Evolutionary conservation across 2,329 filamentous ascomycete genomes (phyloP).

Genomic region (Ophiostoma pallidulum): DNA sequence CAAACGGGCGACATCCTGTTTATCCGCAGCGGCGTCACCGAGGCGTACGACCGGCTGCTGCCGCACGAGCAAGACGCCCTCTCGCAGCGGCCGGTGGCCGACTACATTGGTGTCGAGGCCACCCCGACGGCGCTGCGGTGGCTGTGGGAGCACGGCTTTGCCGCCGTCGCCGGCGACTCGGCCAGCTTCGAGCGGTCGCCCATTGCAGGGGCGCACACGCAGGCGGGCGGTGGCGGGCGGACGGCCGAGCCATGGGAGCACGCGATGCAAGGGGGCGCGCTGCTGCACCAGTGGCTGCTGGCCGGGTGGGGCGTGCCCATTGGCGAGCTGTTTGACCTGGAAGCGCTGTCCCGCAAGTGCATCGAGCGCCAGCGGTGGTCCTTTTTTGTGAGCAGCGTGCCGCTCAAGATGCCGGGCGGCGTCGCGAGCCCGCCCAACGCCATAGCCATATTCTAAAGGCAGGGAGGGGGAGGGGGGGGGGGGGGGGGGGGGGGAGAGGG

Average conservation of each 20-base stretch:
- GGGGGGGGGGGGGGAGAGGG: no score
- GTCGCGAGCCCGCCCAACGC: slow-evolving; percentile 31
- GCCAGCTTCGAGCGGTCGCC: slow-evolving; percentile 35
- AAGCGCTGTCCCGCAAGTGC: slow-evolving; percentile 28
- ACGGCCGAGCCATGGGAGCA: slow-evolving; percentile 12
- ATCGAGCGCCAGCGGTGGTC: slow-evolving; percentile 25
- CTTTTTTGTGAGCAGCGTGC: slow-evolving; percentile 32
- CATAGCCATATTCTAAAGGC: slow-evolving; percentile 27
- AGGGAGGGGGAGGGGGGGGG: no score
- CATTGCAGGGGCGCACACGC: slow-evolving; percentile 16
- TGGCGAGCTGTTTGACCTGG: slow-evolving; percentile 39
- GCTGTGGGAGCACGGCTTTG: slow-evolving; percentile 37
- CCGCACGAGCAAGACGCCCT: slow-evolving; percentile 22
- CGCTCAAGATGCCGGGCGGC: slow-evolving; percentile 27
- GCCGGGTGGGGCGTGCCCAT: slow-evolving; percentile 44
- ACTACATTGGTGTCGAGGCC: slow-evolving; percentile 30
- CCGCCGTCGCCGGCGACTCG: slow-evolving; percentile 34
- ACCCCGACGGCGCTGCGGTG: slow-evolving; percentile 28
- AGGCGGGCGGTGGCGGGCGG: slow-evolving; percentile 7
- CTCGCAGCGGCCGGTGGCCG: slow-evolving; percentile 19
- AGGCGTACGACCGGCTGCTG: slow-evolving; percentile 22
- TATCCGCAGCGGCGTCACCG: slow-evolving; percentile 28
- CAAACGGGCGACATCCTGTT: slow-evolving; percentile 30
- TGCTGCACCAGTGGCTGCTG: slow-evolving; percentile 32
- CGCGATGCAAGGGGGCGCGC: slow-evolving; percentile 19